These are phyloP conservation scores for Phyllosticta ampelicida DNA, from an alignment of 2,329 filamentous ascomycete species.

Conservation along the genomic window DNA sequence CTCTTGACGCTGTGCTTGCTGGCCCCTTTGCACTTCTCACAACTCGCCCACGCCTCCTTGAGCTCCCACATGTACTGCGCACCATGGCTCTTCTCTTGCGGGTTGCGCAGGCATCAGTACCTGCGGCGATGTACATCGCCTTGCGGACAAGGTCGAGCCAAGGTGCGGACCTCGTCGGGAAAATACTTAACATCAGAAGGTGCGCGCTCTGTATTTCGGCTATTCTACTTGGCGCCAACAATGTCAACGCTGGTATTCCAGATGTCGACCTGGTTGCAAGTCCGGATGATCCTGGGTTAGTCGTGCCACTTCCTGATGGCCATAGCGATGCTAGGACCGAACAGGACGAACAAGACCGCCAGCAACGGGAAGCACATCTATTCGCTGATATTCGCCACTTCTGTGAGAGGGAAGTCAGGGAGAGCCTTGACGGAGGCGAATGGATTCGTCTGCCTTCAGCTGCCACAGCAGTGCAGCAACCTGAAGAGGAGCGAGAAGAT, in stretches of 20 bases:
- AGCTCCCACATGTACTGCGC: conserved; percentile 29
- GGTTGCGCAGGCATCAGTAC: background rate
- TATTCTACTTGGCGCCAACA: background rate
- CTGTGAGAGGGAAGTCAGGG: background rate
- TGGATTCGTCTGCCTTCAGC: background rate
- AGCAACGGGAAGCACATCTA: background rate
- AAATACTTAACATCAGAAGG: background rate
- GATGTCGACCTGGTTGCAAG: background rate
- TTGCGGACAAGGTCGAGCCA: background rate
- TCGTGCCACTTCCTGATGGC: background rate
- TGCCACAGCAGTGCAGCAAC: background rate
- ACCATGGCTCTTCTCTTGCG: conserved; percentile 29
- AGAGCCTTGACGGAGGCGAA: background rate
- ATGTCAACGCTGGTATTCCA: background rate
- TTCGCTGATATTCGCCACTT: background rate
- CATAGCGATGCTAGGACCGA: background rate
- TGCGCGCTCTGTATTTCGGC: background rate
- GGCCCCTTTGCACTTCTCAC: conserved; percentile 28
- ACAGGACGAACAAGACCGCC: background rate
- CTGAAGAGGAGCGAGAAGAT: background rate
- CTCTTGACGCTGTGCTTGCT: conserved; percentile 19
- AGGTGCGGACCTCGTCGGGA: background rate
- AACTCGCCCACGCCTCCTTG: conserved; percentile 23
- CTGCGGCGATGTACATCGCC: background rate
- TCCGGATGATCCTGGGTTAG: background rate